Evolutionary conservation across 768 basidiomycete genomes (phyloP).

Genomic region (Agaricus blazei): DNA sequence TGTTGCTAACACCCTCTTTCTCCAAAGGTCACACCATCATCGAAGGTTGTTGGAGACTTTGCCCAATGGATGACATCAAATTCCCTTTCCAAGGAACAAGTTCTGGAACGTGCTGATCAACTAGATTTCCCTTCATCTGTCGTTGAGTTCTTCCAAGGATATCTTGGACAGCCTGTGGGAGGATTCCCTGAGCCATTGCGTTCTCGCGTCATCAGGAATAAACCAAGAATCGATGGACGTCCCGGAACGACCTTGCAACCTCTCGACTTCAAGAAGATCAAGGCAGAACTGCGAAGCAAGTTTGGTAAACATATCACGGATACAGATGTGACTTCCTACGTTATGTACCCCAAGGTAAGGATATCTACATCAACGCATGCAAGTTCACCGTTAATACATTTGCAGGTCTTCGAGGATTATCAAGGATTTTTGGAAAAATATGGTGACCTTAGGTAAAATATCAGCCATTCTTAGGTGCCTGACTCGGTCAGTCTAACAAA

Average conservation of each 20-base stretch:
- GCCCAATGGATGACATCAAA: constrained; percentile 99
- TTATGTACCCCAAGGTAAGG: constrained; percentile 95
- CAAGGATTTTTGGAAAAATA: constrained; percentile 93
- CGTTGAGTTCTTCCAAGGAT: constrained; percentile 99
- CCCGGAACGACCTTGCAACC: constrained; percentile 87
- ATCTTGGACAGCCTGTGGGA: constrained; percentile 95
- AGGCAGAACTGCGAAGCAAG: constrained; percentile 85
- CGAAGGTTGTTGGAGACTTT: constrained; percentile 98
- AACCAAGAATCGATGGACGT: constrained; percentile 88
- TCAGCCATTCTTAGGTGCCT: not conserved
- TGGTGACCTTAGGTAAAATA: constrained; percentile 81
- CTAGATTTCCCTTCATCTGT: constrained; percentile 98
- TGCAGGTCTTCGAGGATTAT: constrained; percentile 93
- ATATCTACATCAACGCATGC: not conserved
- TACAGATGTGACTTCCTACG: constrained; percentile 88
- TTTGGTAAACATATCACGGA: constrained; percentile 95
- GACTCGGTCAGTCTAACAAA: constrained; percentile 9
- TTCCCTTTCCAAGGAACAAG: constrained; percentile 80
- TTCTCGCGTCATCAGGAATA: constrained; percentile 86
- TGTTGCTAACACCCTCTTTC: not conserved
- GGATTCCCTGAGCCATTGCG: constrained; percentile 99
- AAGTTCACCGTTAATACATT: not conserved
- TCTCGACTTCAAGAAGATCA: constrained; percentile 94
- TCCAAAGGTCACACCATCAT: constrained; percentile 87
- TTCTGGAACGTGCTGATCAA: constrained; percentile 77